Percentiles rank a stretch among this genome's conserved stretches.
Conservation (phyloP, 139 green algal genomes). For the Tetradesmus obliquus region DNA sequence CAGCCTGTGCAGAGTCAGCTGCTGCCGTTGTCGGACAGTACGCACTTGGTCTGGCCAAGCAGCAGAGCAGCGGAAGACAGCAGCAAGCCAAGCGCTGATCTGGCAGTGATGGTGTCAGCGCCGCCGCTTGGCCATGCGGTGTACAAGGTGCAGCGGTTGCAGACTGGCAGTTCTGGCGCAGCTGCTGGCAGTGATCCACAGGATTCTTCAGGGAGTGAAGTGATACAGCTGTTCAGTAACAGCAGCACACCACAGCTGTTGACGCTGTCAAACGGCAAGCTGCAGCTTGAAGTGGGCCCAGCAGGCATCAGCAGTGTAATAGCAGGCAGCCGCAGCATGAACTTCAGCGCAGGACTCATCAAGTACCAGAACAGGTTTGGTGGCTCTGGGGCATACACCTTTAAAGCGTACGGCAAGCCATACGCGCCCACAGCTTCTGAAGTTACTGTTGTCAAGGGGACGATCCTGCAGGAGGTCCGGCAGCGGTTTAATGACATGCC, state of each 20-base stretch:
- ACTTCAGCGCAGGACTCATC: not conserved
- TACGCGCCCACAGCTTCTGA: not conserved
- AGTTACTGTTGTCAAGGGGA: not conserved
- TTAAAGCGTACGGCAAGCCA: not conserved
- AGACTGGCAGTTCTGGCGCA: not conserved
- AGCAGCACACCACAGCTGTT: not conserved
- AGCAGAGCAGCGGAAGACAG: not conserved
- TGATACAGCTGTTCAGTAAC: not conserved
- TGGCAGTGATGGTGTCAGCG: not conserved
- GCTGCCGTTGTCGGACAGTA: not conserved
- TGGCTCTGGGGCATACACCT: not conserved
- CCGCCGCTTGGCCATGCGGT: not conserved
- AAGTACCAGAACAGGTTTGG: not conserved
- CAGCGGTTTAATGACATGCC: not conserved
- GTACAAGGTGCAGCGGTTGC: conserved; percentile 3
- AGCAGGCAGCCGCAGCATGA: not conserved
- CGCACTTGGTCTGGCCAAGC: not conserved
- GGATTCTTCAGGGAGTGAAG: not conserved
- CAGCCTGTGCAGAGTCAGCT: not conserved
- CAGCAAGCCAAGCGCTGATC: not conserved
- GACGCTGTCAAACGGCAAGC: not conserved
- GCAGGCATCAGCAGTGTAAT: not conserved
- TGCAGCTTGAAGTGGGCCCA: not conserved
- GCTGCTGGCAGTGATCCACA: not conserved
- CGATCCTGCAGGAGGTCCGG: not conserved